A percentile compares a stretch with the other conserved stretches of the same genome.
These are phyloP conservation scores for Chalciporus sphaerocephalus DNA, from an alignment of 768 basidiomycete genomes.

Conservation along the genomic window DNA sequence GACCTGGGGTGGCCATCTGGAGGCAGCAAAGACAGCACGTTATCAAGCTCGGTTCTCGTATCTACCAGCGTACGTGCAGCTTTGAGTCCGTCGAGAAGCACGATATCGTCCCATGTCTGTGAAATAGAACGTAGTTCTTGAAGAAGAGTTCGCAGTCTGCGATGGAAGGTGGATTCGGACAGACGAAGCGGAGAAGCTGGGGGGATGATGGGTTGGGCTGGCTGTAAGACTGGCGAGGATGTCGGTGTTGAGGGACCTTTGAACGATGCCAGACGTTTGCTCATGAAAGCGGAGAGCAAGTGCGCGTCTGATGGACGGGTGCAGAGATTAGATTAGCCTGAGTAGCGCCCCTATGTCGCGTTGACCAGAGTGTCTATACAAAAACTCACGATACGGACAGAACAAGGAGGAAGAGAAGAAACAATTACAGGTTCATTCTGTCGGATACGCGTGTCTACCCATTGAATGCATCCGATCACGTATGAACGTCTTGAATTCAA, in stretches of 20 bases:
- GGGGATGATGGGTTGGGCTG: slow-evolving; percentile 34
- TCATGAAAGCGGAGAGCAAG: slow-evolving; percentile 26
- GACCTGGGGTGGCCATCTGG: slow-evolving; percentile 49
- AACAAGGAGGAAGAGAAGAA: no score
- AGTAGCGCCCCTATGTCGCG: background rate
- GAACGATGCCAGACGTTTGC: slow-evolving; percentile 68
- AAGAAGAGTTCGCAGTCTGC: slow-evolving; percentile 64
- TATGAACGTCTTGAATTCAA: background rate
- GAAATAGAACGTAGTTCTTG: slow-evolving; percentile 61
- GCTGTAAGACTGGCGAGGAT: slow-evolving; percentile 54
- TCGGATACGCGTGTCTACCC: no score
- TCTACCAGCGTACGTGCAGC: slow-evolving; percentile 70
- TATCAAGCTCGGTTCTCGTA: slow-evolving; percentile 78
- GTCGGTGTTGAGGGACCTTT: slow-evolving; percentile 74
- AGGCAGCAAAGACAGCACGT: slow-evolving; percentile 55
- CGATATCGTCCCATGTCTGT: slow-evolving; percentile 80
- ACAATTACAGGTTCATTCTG: no score
- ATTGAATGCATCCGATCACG: background rate
- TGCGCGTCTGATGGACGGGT: no score
- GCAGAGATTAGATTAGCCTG: slow-evolving; percentile 25
- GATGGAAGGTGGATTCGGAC: slow-evolving; percentile 74
- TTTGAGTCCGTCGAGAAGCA: slow-evolving; percentile 74
- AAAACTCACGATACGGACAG: no score
- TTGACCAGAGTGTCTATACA: no score
- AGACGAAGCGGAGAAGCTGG: slow-evolving; percentile 39